Conservation (phyloP, 768 basidiomycete genomes). For the Rubroboletus pulcherrimus region DNA sequence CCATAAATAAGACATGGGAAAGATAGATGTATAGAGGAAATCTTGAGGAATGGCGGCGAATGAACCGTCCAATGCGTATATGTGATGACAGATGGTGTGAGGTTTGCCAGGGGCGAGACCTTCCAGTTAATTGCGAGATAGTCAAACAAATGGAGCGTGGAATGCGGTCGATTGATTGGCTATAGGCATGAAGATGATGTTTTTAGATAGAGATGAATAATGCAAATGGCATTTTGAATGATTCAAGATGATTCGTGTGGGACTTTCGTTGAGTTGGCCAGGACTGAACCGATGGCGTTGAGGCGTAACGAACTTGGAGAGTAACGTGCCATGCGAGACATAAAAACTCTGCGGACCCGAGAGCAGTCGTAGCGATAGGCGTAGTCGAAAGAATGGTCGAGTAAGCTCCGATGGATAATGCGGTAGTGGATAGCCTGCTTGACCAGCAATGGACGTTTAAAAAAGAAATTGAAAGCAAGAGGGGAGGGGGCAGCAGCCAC, state of each 20-base stretch:
- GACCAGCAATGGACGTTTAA: constrained; percentile 4
- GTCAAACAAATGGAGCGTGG: constrained; percentile 32
- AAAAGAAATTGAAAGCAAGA: constrained; percentile 8
- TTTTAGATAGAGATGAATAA: constrained; percentile 17
- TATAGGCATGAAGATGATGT: constrained; percentile 18
- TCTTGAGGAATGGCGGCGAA: constrained; percentile 18
- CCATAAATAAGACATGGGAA: constrained; percentile 25
- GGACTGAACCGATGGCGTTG: constrained; percentile 11
- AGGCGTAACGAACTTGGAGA: constrained; percentile 14
- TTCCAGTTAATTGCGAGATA: constrained; percentile 16
- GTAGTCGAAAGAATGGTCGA: constrained; percentile 6
- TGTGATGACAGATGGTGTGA: constrained; percentile 25
- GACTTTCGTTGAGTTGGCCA: constrained; percentile 11
- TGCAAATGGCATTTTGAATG: constrained; percentile 17
- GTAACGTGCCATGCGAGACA: constrained; percentile 14
- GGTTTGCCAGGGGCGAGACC: constrained; percentile 8
- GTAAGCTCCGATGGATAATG: constrained; percentile 1
- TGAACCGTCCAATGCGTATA: constrained; percentile 30
- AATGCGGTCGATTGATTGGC: constrained; percentile 24
- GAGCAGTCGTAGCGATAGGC: constrained; percentile 10
- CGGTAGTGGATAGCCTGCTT: constrained; percentile 4
- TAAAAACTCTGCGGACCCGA: constrained; percentile 9
- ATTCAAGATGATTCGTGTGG: constrained; percentile 6
- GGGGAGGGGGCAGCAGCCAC: background rate
- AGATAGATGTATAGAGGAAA: constrained; percentile 15